phyloP scores from a whole-genome alignment of 768 basidiomycete species.

The Infundibulicybe gibba region DNA sequence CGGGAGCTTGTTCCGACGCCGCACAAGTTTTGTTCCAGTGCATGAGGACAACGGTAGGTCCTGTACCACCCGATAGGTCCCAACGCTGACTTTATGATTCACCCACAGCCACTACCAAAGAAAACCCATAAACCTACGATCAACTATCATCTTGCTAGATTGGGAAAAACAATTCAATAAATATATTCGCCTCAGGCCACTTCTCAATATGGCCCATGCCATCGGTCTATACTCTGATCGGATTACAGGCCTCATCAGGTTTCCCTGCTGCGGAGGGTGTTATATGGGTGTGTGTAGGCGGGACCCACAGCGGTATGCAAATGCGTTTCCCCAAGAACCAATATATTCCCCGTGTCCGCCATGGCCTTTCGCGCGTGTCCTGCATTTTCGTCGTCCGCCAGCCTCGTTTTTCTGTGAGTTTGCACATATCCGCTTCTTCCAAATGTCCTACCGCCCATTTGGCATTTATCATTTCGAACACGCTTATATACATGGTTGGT shows the following conservation, averaged over 20 bases:
- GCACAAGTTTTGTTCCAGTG: constrained; percentile 69
- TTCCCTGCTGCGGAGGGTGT: background rate
- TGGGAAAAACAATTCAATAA: constrained; percentile 73
- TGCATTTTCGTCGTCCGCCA: too few relatives aligned
- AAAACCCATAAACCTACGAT: constrained; percentile 74
- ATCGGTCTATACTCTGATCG: background rate
- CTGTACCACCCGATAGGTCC: constrained; percentile 1
- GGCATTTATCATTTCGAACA: too few relatives aligned
- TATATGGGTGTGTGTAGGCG: background rate
- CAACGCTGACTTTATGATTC: constrained; percentile 2
- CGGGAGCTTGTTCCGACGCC: constrained; percentile 49
- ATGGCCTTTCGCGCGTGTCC: too few relatives aligned
- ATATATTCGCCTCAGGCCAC: constrained; percentile 8
- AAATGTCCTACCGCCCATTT: too few relatives aligned
- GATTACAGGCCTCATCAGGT: background rate
- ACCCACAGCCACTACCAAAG: constrained; percentile 57
- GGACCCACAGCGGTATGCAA: too few relatives aligned
- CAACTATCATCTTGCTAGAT: constrained; percentile 86
- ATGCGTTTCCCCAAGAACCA: too few relatives aligned
- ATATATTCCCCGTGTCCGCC: too few relatives aligned
- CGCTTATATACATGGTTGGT: too few relatives aligned
- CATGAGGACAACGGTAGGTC: constrained; percentile 81
- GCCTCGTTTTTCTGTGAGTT: too few relatives aligned
- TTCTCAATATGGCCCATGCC: too few relatives aligned
- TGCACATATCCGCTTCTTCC: too few relatives aligned